Base-by-base conservation (phyloP, 306 rosid genomes). In the Notholithocarpus densiflorus region DNA sequence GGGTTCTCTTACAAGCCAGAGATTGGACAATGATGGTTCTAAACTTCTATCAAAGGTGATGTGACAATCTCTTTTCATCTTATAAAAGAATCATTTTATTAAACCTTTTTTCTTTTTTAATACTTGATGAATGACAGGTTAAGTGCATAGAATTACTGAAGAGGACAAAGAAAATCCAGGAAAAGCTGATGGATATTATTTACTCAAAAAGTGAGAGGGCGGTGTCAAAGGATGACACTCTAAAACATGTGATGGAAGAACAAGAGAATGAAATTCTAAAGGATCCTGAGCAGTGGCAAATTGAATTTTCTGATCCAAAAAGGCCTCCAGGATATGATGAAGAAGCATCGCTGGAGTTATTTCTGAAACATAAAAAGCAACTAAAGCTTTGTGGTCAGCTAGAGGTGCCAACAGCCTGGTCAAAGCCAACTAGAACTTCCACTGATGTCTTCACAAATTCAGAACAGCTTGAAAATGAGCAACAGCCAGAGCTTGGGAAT, bases 61-160 rank as follows among this genome's bases (percentile, higher is more conserved):
- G 1, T 64, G 45, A 29, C 18, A n/a, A 64, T 18, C 70, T 15
- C 70, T 27, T 64, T 17, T 64, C 45, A 64, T 64, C 21, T 29
- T 64, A 27, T 15, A 6, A 15, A 64, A 64, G 10, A 14, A 15
- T 29, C 32, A 17, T 62, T 27, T 64, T 64, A 15, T 18, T 29
- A 59, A 29, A 64, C 32, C 4, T 48, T 48, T 48, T 48, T 12
- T 0, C 0, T 3, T 48, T 43, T 12, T 48, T 48, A 48, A 48
- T 17, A 64, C 70, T 27, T n/a, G 31, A n/a, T 17, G 43, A 64
- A 64, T 27, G 43, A 64, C 31, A 64, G 70, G 70, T 15, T 64
- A 26, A 53, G 23, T 80, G 45, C 26, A n/a, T 40, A 56, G 66
- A 80, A 40, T 40, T 73, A 68, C 43, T 80, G 54, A 24, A 21